Conservation (phyloP, 169 alveolate genomes). For the Sarcocystis neurona region DNA sequence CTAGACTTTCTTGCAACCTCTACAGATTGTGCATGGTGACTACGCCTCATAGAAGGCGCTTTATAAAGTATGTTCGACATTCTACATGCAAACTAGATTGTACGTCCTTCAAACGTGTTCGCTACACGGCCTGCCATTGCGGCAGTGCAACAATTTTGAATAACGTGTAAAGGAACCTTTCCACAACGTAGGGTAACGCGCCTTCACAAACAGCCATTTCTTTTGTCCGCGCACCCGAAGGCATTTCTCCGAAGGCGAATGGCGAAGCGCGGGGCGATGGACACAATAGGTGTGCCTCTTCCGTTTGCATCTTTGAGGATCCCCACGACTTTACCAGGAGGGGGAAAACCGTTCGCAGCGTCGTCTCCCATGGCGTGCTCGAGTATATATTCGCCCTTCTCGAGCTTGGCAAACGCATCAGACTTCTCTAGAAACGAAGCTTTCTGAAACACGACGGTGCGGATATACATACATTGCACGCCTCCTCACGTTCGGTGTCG, state of each 20-base stretch:
- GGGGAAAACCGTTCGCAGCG: conserved; percentile 31
- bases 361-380: conserved; percentile 9
- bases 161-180: too few relatives aligned
- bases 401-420: not conserved
- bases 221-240: conserved; percentile 72
- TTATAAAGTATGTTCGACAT: too few relatives aligned
- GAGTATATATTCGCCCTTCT: not conserved
- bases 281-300: conserved; percentile 67
- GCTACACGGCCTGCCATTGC: too few relatives aligned
- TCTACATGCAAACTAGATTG: too few relatives aligned
- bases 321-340: conserved; percentile 54
- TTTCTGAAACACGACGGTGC: not conserved
- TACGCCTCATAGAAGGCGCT: too few relatives aligned
- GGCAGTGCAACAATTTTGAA: too few relatives aligned
- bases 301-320: conserved; percentile 54
- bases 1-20: too few relatives aligned
- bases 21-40: too few relatives aligned
- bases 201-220: too few relatives aligned
- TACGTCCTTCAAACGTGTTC: too few relatives aligned
- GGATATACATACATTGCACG: too few relatives aligned
- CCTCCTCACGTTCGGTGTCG: not conserved
- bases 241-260: conserved; percentile 79
- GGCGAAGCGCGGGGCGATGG: conserved; percentile 83
- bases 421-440: conserved; percentile 8
- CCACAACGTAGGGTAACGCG: too few relatives aligned